Evolutionary conservation across 23 red algal species (phyloP).

Genomic region (Gracilaria vermiculophylla): DNA sequence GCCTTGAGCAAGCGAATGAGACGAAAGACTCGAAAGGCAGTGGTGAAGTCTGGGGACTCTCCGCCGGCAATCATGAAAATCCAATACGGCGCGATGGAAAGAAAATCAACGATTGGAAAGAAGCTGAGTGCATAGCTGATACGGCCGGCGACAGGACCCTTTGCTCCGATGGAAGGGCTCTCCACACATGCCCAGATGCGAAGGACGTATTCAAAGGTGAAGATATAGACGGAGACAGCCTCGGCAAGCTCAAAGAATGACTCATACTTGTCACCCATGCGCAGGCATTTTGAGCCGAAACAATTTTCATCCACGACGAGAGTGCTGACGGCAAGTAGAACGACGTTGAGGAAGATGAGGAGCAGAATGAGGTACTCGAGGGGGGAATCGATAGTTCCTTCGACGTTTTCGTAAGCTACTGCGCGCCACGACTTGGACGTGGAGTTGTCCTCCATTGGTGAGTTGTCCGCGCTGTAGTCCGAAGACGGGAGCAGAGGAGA

Average conservation of each 20-base stretch:
- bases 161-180: conserved; percentile 32
- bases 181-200: conserved; percentile 78
- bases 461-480: background rate
- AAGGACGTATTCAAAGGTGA: conserved; percentile 76
- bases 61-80: conserved; percentile 26
- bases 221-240: conserved; percentile 71
- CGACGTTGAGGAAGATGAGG: conserved; percentile 74
- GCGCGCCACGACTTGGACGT: conserved; percentile 21
- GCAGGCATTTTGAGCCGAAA: conserved; percentile 48
- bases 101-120: conserved; percentile 74
- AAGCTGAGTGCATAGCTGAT: conserved; percentile 60
- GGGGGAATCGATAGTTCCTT: conserved; percentile 77
- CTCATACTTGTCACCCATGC: conserved; percentile 68
- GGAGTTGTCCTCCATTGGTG: background rate
- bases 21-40: conserved; percentile 73
- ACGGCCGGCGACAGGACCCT: conserved; percentile 63
- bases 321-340: conserved; percentile 47
- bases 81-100: conserved; percentile 74
- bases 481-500: conserved; percentile 27
- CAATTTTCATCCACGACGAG: conserved; percentile 49
- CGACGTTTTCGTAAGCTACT: conserved; percentile 64
- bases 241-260: conserved; percentile 64
- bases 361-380: conserved; percentile 73
- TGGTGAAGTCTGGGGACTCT: conserved; percentile 72
- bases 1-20: conserved; percentile 86